Evolutionary conservation across 306 rosid species (phyloP), one percentile per base, ranked within the genome.

Genomic region (Cyamopsis tetragonoloba): DNA sequence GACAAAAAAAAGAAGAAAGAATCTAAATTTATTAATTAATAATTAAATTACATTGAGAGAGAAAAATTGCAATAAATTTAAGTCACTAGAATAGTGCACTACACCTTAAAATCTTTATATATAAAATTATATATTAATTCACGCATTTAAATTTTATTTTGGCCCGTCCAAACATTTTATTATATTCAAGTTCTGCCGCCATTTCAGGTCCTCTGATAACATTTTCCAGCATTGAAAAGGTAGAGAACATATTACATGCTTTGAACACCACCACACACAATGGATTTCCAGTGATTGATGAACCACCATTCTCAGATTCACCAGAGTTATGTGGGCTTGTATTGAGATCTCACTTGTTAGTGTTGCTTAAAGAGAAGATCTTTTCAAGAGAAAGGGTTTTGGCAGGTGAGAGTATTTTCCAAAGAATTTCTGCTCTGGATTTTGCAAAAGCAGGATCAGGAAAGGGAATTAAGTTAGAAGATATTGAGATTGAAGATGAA

Each of bases 271-370:
- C 97, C 11, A 77, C 83, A 31, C 98, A 93, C 66, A 89, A 93
- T 7, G 98, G 96, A 3, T 93, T 93, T 64, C 98, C 98, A 3
- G 98, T 93, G 66, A 84, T 93, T 19, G 97, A 93, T 54, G 97
- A 85, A 72, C 97, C 93, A 0, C 98, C 98, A 41, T 80, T 88
- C 60, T 63, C 89, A 0, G 81, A 80, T 5, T 41, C 87, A 41
- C 77, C 88, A 1, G 97, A 89, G 51, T 79, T 93, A 60, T 89
- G 88, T 30, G 98, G 98, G 10, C 79, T 93, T 37, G 97, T 83
- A 22, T 74, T 93, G 49, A 84, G 97, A 85, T 93, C 96, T 70
- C 93, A 93, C 74, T 74, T 93, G 54, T 88, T 93, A 38, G 92
- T 86, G 70, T 77, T 93, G 66, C 89, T 93, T 5, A 86, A 84